Evolutionary conservation across 768 basidiomycete species (phyloP).

Genomic region (Mycena rebaudengoi): DNA sequence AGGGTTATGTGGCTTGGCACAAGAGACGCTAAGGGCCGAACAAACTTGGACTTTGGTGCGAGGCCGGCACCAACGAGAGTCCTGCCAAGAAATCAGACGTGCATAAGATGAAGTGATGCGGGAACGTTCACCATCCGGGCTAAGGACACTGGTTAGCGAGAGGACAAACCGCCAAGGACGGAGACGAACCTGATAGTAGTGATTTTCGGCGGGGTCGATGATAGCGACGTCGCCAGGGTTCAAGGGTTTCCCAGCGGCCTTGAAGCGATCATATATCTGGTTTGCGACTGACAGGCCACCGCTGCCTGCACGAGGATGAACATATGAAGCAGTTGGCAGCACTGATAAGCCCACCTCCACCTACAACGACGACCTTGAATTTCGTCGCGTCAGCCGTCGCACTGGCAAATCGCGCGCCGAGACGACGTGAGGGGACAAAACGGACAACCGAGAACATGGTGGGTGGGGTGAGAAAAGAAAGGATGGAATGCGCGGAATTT

Average conservation of each 20-base stretch:
- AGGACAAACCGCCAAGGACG: background rate
- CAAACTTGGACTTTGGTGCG: conserved; percentile 71
- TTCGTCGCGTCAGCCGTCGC: conserved; percentile 53
- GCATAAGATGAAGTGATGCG: background rate
- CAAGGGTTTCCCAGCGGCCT: conserved; percentile 70
- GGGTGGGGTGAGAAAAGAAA: too few species aligned
- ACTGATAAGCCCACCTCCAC: conserved; percentile 69
- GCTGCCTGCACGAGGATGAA: conserved; percentile 60
- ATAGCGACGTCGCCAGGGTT: conserved; percentile 84
- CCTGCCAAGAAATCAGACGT: conserved; percentile 51
- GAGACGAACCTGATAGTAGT: conserved; percentile 74
- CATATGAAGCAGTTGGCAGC: background rate
- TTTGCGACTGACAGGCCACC: conserved; percentile 86
- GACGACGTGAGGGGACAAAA: conserved; percentile 12
- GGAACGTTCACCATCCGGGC: conserved; percentile 83
- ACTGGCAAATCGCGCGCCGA: conserved; percentile 21
- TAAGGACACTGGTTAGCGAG: conserved; percentile 39
- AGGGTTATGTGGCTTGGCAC: conserved; percentile 79
- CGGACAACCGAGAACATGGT: conserved; percentile 22
- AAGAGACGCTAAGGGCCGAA: conserved; percentile 70
- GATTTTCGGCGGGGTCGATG: conserved; percentile 81
- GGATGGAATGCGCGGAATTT: too few species aligned
- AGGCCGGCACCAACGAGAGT: conserved; percentile 94
- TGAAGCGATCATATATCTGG: conserved; percentile 87
- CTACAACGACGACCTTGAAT: conserved; percentile 87